These are phyloP conservation scores for Sicyos baderoa DNA, from an alignment of 306 rosid genomes.

Conservation along the genomic window DNA sequence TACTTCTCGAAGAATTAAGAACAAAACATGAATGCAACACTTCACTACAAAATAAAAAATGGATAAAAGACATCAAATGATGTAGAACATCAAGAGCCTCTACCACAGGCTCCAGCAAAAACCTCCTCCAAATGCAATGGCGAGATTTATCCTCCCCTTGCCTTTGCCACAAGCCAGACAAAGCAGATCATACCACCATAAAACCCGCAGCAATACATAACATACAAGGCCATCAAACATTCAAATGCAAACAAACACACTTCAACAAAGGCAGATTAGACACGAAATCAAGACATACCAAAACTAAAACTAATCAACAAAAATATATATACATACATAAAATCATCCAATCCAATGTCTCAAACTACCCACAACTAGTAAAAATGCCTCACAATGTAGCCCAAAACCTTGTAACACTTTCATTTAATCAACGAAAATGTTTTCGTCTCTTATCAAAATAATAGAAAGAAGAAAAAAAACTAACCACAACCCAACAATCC, in stretches of 20 bases:
- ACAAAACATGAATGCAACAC: neutral
- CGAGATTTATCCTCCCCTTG: neutral
- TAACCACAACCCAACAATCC: no score
- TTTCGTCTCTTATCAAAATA: no score
- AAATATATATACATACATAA: neutral
- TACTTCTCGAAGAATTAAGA: neutral
- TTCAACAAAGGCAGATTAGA: neutral
- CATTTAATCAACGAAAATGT: no score
- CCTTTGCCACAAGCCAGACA: neutral
- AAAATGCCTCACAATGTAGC: no score
- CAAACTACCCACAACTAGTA: slow-evolving; percentile 4
- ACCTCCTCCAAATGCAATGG: neutral
- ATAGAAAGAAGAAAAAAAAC: no score
- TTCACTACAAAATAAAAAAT: neutral
- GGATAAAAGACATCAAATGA: neutral
- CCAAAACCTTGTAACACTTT: no score
- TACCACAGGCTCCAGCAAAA: neutral
- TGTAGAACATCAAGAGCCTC: neutral
- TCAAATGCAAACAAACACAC: slow-evolving; percentile 5
- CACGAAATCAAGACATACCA: neutral
- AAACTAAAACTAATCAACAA: neutral
- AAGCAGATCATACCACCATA: neutral
- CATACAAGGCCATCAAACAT: neutral
- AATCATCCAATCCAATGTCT: neutral
- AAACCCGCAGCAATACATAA: neutral